Evolutionary conservation across 2,329 filamentous ascomycete species (phyloP).

Genomic region (Ophiostoma quercus): DNA sequence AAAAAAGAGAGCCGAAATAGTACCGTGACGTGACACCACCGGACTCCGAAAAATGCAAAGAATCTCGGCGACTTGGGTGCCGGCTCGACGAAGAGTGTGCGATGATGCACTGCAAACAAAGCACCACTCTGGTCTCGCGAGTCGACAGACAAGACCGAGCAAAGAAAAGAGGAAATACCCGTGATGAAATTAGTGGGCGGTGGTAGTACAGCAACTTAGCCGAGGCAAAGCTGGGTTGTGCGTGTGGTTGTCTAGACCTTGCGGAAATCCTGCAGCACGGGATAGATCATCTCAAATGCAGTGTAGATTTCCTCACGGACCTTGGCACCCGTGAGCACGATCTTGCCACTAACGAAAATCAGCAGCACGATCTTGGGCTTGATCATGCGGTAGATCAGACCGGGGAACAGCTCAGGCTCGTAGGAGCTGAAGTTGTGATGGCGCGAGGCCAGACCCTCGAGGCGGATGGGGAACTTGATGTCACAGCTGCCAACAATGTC

Average conservation of each 20-base stretch:
- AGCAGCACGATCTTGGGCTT: constrained; percentile 99
- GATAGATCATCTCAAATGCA: constrained; percentile 95
- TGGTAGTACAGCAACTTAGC: constrained; percentile 24
- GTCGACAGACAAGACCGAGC: not conserved
- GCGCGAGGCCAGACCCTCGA: constrained; percentile 93
- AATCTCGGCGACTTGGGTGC: not conserved
- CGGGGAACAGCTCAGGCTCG: constrained; percentile 92
- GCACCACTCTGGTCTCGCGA: not conserved
- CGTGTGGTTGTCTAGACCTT: constrained; percentile 43
- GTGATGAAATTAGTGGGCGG: constrained; percentile 20
- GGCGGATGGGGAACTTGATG: constrained; percentile 97
- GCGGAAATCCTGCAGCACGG: constrained; percentile 70
- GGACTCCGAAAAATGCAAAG: constrained; percentile 19
- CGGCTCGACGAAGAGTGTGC: not conserved
- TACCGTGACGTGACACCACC: not conserved
- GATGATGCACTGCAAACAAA: constrained; percentile 8
- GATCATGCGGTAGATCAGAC: constrained; percentile 99
- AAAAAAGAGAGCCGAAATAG: not conserved
- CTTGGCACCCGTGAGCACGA: constrained; percentile 94
- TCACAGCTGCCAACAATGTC: constrained; percentile 97
- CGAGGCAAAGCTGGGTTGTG: not conserved
- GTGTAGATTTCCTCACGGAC: constrained; percentile 98
- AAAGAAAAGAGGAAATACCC: not conserved
- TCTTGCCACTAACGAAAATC: constrained; percentile 98
- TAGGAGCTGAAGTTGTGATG: constrained; percentile 99